phyloP scores from a whole-genome alignment of 1,284 basidiomycete genomes.

The Stygiomarasmius scandens region DNA sequence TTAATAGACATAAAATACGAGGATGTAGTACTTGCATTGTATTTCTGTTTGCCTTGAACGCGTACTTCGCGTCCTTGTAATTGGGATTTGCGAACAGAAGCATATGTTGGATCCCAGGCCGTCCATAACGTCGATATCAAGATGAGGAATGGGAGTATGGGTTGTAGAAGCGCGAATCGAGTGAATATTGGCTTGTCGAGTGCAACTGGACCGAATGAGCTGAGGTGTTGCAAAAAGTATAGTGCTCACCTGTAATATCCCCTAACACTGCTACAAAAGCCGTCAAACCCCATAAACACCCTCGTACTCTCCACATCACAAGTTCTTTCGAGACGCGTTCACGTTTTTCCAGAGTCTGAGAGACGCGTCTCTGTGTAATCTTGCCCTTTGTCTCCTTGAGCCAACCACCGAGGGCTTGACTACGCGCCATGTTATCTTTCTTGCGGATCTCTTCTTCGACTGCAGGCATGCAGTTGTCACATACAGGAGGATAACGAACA shows the following conservation, averaged over 20 bases:
- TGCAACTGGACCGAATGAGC: conserved; percentile 29
- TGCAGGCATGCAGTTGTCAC: conserved; percentile 68
- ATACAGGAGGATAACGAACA: conserved; percentile 84
- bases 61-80: conserved; percentile 70
- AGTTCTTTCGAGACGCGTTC: conserved; percentile 48
- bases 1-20: conserved; percentile 5
- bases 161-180: conserved; percentile 28
- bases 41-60: conserved; percentile 59
- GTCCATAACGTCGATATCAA: conserved; percentile 67
- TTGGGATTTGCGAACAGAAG: conserved; percentile 55
- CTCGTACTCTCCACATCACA: conserved; percentile 63
- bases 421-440: conserved; percentile 81
- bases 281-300: conserved; percentile 59
- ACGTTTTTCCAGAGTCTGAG: conserved; percentile 38
- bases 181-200: conserved; percentile 31
- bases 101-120: conserved; percentile 78
- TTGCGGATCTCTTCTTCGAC: conserved; percentile 81
- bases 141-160: conserved; percentile 50
- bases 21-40: conserved; percentile 52
- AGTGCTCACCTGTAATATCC: conserved; percentile 47
- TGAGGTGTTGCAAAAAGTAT: neutral
- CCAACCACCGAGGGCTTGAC: conserved; percentile 73
- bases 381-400: conserved; percentile 65
- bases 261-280: conserved; percentile 45
- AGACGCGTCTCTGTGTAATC: conserved; percentile 49